Conservation (phyloP, 2,329 filamentous ascomycete species). For the Ceratocystis harringtonii region DNA sequence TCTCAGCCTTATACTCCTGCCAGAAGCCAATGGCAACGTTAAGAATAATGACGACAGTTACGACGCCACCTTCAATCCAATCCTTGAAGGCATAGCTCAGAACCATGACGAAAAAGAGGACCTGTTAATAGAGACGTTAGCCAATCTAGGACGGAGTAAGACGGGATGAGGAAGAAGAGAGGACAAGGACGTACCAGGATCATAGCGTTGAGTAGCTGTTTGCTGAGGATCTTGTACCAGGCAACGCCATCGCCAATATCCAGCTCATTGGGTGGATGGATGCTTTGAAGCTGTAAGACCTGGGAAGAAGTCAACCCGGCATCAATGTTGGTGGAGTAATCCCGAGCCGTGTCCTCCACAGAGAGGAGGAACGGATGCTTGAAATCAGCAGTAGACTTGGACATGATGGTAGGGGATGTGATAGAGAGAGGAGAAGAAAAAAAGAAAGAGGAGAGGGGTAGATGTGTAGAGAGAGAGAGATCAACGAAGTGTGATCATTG, state of each 20-base stretch:
- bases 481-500: slow-evolving; percentile 6
- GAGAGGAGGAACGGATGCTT: slow-evolving; percentile 47
- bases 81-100: slow-evolving; percentile 52
- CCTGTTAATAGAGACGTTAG: slow-evolving; percentile 30
- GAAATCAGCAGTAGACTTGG: slow-evolving; percentile 6
- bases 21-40: slow-evolving; percentile 55
- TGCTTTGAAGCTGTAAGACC: slow-evolving; percentile 41
- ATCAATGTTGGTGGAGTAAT: slow-evolving; percentile 48
- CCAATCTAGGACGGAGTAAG: slow-evolving; percentile 26
- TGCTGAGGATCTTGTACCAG: slow-evolving; percentile 56
- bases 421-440: neutral
- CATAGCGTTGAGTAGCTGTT: slow-evolving; percentile 66
- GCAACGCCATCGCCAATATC: slow-evolving; percentile 52
- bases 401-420: neutral
- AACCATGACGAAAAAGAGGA: slow-evolving; percentile 63
- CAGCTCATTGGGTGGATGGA: slow-evolving; percentile 54
- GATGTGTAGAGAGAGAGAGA: neutral
- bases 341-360: slow-evolving; percentile 45
- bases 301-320: slow-evolving; percentile 48
- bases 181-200: slow-evolving; percentile 41
- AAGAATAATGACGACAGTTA: slow-evolving; percentile 50
- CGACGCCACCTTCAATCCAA: slow-evolving; percentile 52
- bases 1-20: slow-evolving; percentile 49
- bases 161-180: slow-evolving; percentile 29
- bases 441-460: neutral